Evolutionary conservation across 192 early-diverging fungal species (phyloP).

Genomic region (Umbelopsis ramanniana): DNA sequence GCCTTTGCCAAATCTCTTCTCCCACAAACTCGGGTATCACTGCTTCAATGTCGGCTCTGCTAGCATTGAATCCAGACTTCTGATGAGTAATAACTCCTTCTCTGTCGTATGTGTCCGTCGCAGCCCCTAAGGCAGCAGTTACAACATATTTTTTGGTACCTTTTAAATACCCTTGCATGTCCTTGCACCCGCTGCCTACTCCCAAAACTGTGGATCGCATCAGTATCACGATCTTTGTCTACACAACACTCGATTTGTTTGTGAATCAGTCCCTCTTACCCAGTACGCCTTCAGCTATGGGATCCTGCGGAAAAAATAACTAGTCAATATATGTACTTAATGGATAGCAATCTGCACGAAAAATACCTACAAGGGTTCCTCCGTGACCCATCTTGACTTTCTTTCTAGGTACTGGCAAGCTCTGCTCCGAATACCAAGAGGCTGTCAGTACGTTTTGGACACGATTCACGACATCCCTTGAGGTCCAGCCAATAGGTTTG

Average conservation of each 20-base stretch:
- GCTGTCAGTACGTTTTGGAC: slow-evolving; percentile 39
- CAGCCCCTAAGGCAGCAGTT: slow-evolving; percentile 52
- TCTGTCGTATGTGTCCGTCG: slow-evolving; percentile 64
- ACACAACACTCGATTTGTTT: background rate
- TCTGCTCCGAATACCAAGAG: slow-evolving; percentile 20
- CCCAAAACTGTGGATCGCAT: slow-evolving; percentile 45
- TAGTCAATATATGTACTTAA: background rate
- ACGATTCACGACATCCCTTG: slow-evolving; percentile 43
- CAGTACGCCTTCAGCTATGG: slow-evolving; percentile 56
- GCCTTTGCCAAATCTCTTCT: slow-evolving; percentile 55
- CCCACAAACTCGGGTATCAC: slow-evolving; percentile 60
- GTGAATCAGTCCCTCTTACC: slow-evolving; percentile 31
- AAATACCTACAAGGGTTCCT: slow-evolving; percentile 45
- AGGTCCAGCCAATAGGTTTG: slow-evolving; percentile 52
- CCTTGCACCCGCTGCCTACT: slow-evolving; percentile 59
- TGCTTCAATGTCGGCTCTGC: slow-evolving; percentile 43
- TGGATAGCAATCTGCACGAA: no score
- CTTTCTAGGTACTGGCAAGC: slow-evolving; percentile 30
- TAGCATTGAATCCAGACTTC: slow-evolving; percentile 41
- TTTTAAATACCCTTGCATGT: slow-evolving; percentile 44
- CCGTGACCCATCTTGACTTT: slow-evolving; percentile 61
- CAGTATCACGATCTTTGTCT: background rate
- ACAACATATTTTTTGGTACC: slow-evolving; percentile 61
- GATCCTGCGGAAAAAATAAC: slow-evolving; percentile 36
- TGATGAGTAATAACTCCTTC: slow-evolving; percentile 51